These are phyloP conservation scores for Marasmius sp. DNA, from an alignment of 1,284 basidiomycete genomes.

Conservation along the genomic window DNA sequence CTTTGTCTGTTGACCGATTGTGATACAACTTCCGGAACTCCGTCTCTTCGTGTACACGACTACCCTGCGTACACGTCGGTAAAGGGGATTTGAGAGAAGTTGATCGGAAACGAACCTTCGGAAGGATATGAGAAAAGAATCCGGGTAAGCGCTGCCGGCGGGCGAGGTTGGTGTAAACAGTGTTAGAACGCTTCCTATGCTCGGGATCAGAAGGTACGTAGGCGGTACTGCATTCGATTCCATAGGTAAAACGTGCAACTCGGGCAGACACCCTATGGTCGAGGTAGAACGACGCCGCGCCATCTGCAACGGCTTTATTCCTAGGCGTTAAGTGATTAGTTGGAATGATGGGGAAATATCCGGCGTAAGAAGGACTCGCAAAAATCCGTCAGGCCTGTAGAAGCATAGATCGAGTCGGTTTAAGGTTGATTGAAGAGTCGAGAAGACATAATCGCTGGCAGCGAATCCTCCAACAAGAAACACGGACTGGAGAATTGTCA, in stretches of 20 bases:
- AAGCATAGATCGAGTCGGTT: constrained; percentile 26
- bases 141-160: constrained; percentile 25
- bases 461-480: constrained; percentile 49
- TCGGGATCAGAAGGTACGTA: constrained; percentile 32
- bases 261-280: constrained; percentile 48
- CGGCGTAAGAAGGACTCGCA: constrained; percentile 27
- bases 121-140: constrained; percentile 30
- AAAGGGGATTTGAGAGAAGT: not conserved
- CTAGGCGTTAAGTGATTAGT: not conserved
- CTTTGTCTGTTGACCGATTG: not conserved
- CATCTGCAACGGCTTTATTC: constrained; percentile 57
- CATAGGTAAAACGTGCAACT: constrained; percentile 45
- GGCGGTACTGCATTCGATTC: constrained; percentile 26
- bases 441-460: constrained; percentile 49
- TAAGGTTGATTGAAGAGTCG: constrained; percentile 33
- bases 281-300: constrained; percentile 50
- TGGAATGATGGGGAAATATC: not conserved
- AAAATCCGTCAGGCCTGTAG: constrained; percentile 38
- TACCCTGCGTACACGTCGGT: not conserved
- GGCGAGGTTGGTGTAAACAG: constrained; percentile 17
- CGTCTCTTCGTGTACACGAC: not conserved
- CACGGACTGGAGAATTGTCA: constrained; percentile 26
- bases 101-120: constrained; percentile 19
- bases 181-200: constrained; percentile 30
- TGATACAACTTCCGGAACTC: constrained; percentile 10